These are phyloP conservation scores for Rutstroemia sydowiana DNA, from an alignment of 2,329 filamentous ascomycete species.

Conservation along the genomic window DNA sequence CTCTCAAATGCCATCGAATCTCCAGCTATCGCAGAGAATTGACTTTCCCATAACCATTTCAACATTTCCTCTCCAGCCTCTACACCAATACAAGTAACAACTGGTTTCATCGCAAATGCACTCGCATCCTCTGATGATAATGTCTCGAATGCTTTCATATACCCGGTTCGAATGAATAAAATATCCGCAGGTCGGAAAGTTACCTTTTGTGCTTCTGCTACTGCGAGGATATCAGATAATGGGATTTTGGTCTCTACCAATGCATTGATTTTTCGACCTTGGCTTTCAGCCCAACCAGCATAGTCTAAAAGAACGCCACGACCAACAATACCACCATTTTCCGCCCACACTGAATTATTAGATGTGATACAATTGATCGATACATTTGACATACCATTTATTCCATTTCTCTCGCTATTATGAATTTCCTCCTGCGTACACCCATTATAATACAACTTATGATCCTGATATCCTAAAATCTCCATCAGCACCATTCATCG, in stretches of 20 bases:
- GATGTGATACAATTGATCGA: not conserved
- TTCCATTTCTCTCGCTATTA: slow-evolving; percentile 21
- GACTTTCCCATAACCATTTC: slow-evolving; percentile 39
- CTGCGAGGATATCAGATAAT: slow-evolving; percentile 28
- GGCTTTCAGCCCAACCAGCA: slow-evolving; percentile 44
- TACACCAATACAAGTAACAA: slow-evolving; percentile 31
- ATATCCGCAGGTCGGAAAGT: slow-evolving; percentile 33
- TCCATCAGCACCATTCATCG: not conserved
- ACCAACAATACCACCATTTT: slow-evolving; percentile 41
- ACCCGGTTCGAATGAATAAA: slow-evolving; percentile 35
- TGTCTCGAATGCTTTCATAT: slow-evolving; percentile 9
- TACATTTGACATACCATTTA: slow-evolving; percentile 15
- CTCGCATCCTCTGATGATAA: not conserved
- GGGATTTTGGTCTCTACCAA: slow-evolving; percentile 35
- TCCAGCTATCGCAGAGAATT: slow-evolving; percentile 39
- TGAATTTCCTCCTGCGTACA: slow-evolving; percentile 24
- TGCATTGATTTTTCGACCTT: slow-evolving; percentile 49
- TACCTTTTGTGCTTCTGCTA: slow-evolving; percentile 31
- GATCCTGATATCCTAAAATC: slow-evolving; percentile 26
- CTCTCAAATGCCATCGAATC: slow-evolving; percentile 39
- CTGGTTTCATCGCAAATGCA: slow-evolving; percentile 11
- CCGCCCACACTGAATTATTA: slow-evolving; percentile 28
- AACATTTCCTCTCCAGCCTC: slow-evolving; percentile 30
- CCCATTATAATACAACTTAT: slow-evolving; percentile 31
- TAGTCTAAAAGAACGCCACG: slow-evolving; percentile 48